phyloP scores from a whole-genome alignment of 441 rosid species.

The Metrosideros polymorpha region DNA sequence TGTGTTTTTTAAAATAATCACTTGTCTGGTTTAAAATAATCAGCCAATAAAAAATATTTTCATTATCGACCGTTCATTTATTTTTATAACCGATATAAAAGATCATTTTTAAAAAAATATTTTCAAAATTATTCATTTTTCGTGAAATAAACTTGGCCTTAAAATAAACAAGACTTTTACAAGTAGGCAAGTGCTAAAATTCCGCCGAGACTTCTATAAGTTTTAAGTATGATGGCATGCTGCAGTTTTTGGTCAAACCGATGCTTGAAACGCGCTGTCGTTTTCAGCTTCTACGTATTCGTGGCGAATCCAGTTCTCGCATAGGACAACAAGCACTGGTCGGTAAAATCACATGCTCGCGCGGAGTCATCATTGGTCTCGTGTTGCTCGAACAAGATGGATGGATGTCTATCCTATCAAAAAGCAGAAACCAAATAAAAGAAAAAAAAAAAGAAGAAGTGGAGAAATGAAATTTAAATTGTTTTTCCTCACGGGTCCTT shows the following conservation, averaged over 20 bases:
- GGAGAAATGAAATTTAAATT: background rate
- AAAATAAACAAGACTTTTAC: background rate
- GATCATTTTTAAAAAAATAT: no score
- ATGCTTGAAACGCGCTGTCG: background rate
- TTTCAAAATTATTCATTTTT: no score
- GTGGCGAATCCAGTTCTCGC: background rate
- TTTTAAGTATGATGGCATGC: background rate
- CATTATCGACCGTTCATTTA: no score
- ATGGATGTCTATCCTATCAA: background rate
- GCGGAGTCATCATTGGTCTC: background rate
- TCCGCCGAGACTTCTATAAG: background rate
- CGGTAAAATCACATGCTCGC: background rate
- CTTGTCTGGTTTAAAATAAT: no score
- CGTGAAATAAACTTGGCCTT: no score
- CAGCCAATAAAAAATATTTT: no score
- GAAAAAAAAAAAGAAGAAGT: fast-evolving
- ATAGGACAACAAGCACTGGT: no score
- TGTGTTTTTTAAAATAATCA: no score
- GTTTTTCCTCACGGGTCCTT: background rate
- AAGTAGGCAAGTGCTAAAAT: background rate
- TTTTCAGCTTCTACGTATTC: background rate
- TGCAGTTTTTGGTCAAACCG: background rate
- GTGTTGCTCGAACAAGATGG: background rate
- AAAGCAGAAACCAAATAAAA: background rate
- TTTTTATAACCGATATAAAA: no score